Evolutionary conservation across 2,329 filamentous ascomycete species (phyloP), one percentile per base, ranked within the genome.

Genomic region (Biscogniauxia marginata): DNA sequence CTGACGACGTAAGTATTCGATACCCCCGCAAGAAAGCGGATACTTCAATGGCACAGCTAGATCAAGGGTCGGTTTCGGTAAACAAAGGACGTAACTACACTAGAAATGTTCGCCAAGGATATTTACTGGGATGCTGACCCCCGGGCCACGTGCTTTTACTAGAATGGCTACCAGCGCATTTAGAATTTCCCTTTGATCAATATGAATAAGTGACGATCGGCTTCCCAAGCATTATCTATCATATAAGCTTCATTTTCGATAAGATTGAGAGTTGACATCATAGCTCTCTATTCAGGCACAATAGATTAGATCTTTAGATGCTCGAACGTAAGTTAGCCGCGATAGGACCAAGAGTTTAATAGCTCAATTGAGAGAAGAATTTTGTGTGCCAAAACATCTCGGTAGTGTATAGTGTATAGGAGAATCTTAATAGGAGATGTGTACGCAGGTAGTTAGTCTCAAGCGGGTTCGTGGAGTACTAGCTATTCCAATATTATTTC

Each of bases 191-290:
- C 30, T 9, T 16, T 3, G 9, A n/a, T 39, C 30, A 39, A 39
- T 39, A 39, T 39, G 30, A 46, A 52, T 20, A 46, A 21, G 50
- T 45, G 45, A 19, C 23, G 50, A 52, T 52, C 50, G 20, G 16
- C 50, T 46, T 52, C 30, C 30, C n/a, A 16, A 16, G 13, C n/a
- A 39, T 39, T 39, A 39, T 39, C 30, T 16, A 11, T 39, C 30
- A 39, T 39, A 39, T 39, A 39, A 9, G 30, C 30, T 9, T 39
- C 30, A 39, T 16, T 39, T n/a, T 16, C 13, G 30, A 39, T 39
- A 39, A 39, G 30, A 39, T 39, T 16, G 30, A 39, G n/a, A 16
- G 13, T 39, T 39, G 30, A 39, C 30, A 39, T 39, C 30, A 39
- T 39, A 39, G 30, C 30, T 39, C n/a, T 39, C 13, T 39, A n/a